Evolutionary conservation across 768 basidiomycete species (phyloP).

Genomic region (Boletus sp.): DNA sequence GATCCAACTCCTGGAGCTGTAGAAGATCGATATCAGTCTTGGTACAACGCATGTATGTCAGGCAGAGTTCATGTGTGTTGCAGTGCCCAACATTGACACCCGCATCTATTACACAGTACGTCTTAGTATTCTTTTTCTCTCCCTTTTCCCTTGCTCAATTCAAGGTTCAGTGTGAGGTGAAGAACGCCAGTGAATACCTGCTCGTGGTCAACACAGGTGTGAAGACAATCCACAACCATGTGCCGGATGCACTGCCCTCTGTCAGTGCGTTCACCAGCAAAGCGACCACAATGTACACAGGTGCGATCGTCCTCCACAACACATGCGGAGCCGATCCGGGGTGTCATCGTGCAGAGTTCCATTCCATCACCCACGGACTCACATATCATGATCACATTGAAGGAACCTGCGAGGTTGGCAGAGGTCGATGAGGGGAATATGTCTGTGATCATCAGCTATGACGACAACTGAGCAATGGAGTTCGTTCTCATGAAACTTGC

Average conservation of each 20-base stretch:
- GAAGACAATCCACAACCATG: conserved; percentile 15
- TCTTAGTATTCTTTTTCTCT: not conserved
- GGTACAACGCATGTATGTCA: not conserved
- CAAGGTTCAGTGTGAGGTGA: conserved; percentile 20
- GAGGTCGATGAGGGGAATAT: too few species aligned
- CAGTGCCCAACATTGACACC: conserved; percentile 17
- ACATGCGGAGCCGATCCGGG: conserved; percentile 9
- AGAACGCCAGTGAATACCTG: conserved; percentile 26
- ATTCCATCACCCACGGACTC: conserved; percentile 28
- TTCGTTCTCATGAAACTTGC: conserved; percentile 69
- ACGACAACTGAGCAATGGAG: conserved; percentile 65
- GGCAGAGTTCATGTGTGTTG: conserved; percentile 22
- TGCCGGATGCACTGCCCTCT: conserved; percentile 10
- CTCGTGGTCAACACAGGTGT: conserved; percentile 16
- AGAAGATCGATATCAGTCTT: conserved; percentile 16
- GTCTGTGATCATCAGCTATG: conserved; percentile 42
- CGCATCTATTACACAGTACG: conserved; percentile 23
- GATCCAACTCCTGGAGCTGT: conserved; percentile 24
- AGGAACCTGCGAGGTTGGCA: too few species aligned
- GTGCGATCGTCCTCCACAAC: conserved; percentile 14
- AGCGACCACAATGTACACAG: conserved; percentile 19
- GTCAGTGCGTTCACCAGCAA: conserved; percentile 1
- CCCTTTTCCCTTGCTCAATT: not conserved
- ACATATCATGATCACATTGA: conserved; percentile 26
- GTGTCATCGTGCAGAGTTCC: conserved; percentile 25